A percentile compares a stretch with the other conserved stretches of the same genome.
Conservation (phyloP, 2,329 filamentous ascomycete genomes). For the Podosphaera fusca region DNA sequence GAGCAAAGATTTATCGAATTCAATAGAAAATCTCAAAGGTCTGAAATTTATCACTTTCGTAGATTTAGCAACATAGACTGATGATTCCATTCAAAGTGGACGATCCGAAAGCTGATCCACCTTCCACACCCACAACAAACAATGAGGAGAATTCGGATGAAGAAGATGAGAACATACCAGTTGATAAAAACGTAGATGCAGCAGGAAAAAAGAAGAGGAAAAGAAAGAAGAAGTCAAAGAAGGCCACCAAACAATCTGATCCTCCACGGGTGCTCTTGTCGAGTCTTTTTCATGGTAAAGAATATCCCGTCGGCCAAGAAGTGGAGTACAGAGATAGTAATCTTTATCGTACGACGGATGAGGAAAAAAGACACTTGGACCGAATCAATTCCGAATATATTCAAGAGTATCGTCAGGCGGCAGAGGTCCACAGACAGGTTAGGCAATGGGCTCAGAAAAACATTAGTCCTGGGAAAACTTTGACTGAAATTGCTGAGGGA, state of each 20-base stretch:
- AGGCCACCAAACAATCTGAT: constrained; percentile 46
- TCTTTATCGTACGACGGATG: constrained; percentile 52
- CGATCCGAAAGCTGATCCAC: constrained; percentile 13
- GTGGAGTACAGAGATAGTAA: constrained; percentile 61
- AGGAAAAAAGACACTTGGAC: constrained; percentile 67
- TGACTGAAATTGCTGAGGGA: constrained; percentile 68
- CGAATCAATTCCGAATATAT: constrained; percentile 62
- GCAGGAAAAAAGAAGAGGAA: constrained; percentile 47
- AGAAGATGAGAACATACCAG: constrained; percentile 22
- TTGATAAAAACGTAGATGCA: constrained; percentile 9
- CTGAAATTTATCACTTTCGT: background rate
- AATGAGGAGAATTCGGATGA: constrained; percentile 27
- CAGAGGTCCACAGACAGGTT: constrained; percentile 77
- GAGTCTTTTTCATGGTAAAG: constrained; percentile 46
- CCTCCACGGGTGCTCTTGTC: constrained; percentile 54
- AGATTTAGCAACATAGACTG: background rate
- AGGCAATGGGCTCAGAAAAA: constrained; percentile 61
- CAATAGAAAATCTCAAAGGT: background rate
- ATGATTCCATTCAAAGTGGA: constrained; percentile 10
- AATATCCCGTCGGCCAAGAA: constrained; percentile 58
- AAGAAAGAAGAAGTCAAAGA: constrained; percentile 45
- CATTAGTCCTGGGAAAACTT: constrained; percentile 57
- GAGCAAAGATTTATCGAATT: no score
- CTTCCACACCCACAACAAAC: constrained; percentile 11
- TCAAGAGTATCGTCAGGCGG: constrained; percentile 58